phyloP scores from a whole-genome alignment of 1,139 yeast genomes.

The Hanseniaspora sp. region DNA sequence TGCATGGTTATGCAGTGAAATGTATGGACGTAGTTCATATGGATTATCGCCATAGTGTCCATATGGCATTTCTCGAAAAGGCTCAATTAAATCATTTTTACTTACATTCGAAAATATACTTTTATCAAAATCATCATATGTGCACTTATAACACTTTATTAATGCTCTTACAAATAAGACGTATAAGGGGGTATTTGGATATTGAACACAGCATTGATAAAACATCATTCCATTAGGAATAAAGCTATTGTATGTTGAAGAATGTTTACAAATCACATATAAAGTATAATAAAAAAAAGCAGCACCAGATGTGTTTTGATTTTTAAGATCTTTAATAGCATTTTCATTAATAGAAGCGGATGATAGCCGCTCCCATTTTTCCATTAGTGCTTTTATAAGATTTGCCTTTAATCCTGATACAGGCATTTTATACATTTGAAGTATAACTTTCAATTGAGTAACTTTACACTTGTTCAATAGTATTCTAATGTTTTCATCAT shows the following conservation, averaged over 20 bases:
- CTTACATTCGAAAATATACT: not conserved
- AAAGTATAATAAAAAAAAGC: not conserved
- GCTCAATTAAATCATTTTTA: not conserved
- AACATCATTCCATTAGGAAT: not conserved
- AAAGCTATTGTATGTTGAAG: not conserved
- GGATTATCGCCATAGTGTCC: no score
- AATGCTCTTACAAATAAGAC: not conserved
- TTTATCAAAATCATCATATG: not conserved
- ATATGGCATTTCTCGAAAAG: no score
- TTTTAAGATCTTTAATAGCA: not conserved
- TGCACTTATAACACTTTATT: not conserved
- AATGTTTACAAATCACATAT: not conserved
- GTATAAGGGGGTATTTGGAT: not conserved
- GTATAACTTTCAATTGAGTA: not conserved
- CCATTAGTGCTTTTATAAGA: not conserved
- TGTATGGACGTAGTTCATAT: no score
- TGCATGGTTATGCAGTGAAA: no score
- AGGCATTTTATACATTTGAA: not conserved
- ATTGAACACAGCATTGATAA: not conserved
- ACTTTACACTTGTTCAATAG: not conserved
- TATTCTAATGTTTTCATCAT: not conserved
- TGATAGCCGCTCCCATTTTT: not conserved
- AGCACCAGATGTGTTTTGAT: not conserved
- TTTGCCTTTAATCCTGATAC: not conserved
- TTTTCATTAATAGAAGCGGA: not conserved